Base-by-base conservation (phyloP, 2,329 filamentous ascomycete genomes). In the Thermoascus crustaceus region DNA sequence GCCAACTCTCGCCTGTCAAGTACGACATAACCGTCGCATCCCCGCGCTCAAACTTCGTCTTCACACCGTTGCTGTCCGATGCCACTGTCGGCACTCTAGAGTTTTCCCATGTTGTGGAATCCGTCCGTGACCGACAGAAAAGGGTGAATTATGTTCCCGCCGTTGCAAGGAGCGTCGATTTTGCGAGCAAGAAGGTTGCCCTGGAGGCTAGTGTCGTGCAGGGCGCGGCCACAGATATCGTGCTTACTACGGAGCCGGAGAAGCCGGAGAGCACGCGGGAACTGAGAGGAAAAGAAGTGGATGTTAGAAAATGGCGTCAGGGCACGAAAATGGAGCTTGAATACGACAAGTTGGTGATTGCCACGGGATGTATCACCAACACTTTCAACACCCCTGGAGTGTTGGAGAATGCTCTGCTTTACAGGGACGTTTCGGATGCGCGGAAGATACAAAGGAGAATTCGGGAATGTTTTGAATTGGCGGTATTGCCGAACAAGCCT, bases 81-180 rank as follows among this genome's bases (percentile, higher is more conserved):
- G 85, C 85, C 0, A 75, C 84, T 0, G 82, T 87, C 3, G 85
- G 85, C 4, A 91, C 85, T 0, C 75, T 91, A 24, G 85, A 91
- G 59, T 89, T 89, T 58, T 75, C 84, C 8, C 78, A 79, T 4
- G 78, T 81, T 1, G 69, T 89, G n/a, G 85, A 93, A 54, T 81
- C 84, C 0, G 75, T 89, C 26, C 72, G 83, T 35, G 75, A 76
- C 14, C 69, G 80, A 8, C 63, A 68, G 2, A 67, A 75, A 2
- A 72, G 75, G 30, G 67, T 77, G 8, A 63, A 75, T 34, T 87
- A 80, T 54, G 76, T 85, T 53, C 84, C 89, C 51, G 85, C 78
- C 4, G 89, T 84, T 82, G 85, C 82, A 1, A 80, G 86, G 46
- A 72, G 77, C 47, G 73, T 91, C 16, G 79, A 88, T 56, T 83